Conservation (phyloP, 192 early-diverging fungal species). For the Coemansia sp. region DNA sequence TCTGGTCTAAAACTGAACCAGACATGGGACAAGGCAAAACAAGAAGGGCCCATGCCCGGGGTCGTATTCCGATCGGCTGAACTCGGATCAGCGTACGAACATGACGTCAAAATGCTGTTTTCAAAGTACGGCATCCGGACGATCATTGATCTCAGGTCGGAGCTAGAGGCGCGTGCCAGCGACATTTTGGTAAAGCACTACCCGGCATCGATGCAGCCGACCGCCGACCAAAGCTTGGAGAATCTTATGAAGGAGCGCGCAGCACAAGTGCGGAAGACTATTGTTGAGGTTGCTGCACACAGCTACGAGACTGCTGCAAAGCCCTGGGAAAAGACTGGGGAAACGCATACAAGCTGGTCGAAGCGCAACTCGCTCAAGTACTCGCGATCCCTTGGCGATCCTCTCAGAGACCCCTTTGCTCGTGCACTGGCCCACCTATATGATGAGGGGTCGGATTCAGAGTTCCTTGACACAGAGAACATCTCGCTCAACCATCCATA, state of each 20-base stretch:
- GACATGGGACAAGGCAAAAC: slow-evolving; percentile 13
- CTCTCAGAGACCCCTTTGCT: slow-evolving; percentile 37
- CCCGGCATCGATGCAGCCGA: slow-evolving; percentile 50
- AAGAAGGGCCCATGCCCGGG: slow-evolving; percentile 48
- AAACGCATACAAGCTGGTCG: slow-evolving; percentile 43
- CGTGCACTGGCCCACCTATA: slow-evolving; percentile 47
- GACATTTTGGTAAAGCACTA: slow-evolving; percentile 52
- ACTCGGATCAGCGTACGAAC: slow-evolving; percentile 45
- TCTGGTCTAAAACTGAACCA: slow-evolving; percentile 20
- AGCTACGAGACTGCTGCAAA: slow-evolving; percentile 46
- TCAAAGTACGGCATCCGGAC: slow-evolving; percentile 56
- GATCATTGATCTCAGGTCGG: slow-evolving; percentile 56
- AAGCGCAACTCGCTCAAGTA: slow-evolving; percentile 49
- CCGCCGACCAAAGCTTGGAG: slow-evolving; percentile 43
- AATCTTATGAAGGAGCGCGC: slow-evolving; percentile 36
- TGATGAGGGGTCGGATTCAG: slow-evolving; percentile 25
- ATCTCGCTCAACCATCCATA: slow-evolving; percentile 30
- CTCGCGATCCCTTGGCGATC: slow-evolving; percentile 40
- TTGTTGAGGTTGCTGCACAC: slow-evolving; percentile 54
- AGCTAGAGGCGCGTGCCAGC: slow-evolving; percentile 49
- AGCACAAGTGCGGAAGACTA: slow-evolving; percentile 42
- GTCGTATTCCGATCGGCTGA: slow-evolving; percentile 57
- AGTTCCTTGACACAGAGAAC: slow-evolving; percentile 23
- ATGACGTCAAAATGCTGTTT: slow-evolving; percentile 51
- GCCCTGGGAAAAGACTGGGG: slow-evolving; percentile 53